Base-by-base conservation (phyloP, 495 filamentous ascomycete genomes). In the Penicillium arizonense region DNA sequence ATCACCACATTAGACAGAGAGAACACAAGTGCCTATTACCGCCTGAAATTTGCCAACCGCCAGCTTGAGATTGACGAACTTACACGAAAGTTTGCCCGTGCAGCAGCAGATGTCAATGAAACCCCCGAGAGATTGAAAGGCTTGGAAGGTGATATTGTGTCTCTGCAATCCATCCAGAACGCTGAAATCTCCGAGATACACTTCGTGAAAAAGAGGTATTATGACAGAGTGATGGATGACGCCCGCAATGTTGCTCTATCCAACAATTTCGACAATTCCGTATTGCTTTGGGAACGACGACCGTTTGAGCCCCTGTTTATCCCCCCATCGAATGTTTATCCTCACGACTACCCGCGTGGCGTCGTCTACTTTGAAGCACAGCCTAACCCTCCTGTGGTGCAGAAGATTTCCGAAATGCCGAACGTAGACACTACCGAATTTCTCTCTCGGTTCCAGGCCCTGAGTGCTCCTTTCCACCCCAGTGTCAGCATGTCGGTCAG, bases 261-360 rank as follows among this genome's bases (percentile, higher is more conserved):
- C 1, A 57, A 58, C 23, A 65, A 59, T 34, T 50, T 69, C 20
- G 65, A 70, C 47, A 73, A 81, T 4, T 77, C 77, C 0, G 34
- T 78, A 5, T 68, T 90, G 2, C 50, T 69, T 44, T 90, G 82
- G 82, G 87, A 91, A 60, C 80, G 77, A 4, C 83, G 88, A 23
- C 70, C 67, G 7, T 82, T 77, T 39, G 82, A 87, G 18, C 79
- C 82, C 4, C 61, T 88, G 38, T 51, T 61, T 7, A 74, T 80
- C 20, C 43, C 75, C 10, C 26, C 61, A 0, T 63, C 79, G 4
- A 87, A 91, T 52, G 77, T 87, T 49, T 86, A 71, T 56, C 86
- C 83, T 0, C 61, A 59, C 8, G 53, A 50, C 11, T 26, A n/a
- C 30, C 44, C 62, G 5, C 56, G 59, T 13, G 49, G 51, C 4